Evolutionary conservation across 768 basidiomycete genomes (phyloP), one percentile per base, ranked within the genome.

Genomic region (Chalciporus piperatus): DNA sequence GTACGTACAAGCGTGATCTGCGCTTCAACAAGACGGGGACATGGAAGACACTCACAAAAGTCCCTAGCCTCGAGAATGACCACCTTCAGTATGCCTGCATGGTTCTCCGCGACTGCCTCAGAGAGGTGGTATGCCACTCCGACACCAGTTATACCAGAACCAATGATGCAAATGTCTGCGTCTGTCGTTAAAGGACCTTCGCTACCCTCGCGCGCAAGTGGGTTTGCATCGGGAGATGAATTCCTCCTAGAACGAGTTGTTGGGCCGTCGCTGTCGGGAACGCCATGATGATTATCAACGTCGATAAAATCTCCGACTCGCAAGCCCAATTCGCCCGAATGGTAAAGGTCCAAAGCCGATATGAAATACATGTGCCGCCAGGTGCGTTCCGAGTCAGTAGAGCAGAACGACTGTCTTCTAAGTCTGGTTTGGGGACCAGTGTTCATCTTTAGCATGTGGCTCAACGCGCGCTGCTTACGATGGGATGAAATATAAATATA

Each of bases 61-160:
- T 91, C 86, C 59, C 94, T 74, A 4, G 92, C 94, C 62, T 96
- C 93, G 9, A 97, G 66, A 12, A 95, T 72, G 16, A 84, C 81
- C 1, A 85, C 74, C 27, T 71, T 81, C 40, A 80, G 55, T 16
- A 60, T 37, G 57, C 58, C 30, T 54, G 33, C 9, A 14, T 16
- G n/a, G 38, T 23, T 19, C 7, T 54, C 37, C 52, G 19, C 19
- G 35, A 46, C 58, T 8, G 59, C 57, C 45, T 74, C 71, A 3
- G 82, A 72, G 30, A 93, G 72, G 62, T 92, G 87, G 65, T 88
- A 91, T 7, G 88, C 87, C 4, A 81, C 76, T 17, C 83, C 81
- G 7, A 88, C 77, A 16, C 90, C 90, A 1, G 89, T 88, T 33
- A 92, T 84, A 0, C 90, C 89, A 27, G 85, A 82, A 6, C 91